Conservation (phyloP, 352 stramenopile species). For the Globisporangium irregulare region DNA sequence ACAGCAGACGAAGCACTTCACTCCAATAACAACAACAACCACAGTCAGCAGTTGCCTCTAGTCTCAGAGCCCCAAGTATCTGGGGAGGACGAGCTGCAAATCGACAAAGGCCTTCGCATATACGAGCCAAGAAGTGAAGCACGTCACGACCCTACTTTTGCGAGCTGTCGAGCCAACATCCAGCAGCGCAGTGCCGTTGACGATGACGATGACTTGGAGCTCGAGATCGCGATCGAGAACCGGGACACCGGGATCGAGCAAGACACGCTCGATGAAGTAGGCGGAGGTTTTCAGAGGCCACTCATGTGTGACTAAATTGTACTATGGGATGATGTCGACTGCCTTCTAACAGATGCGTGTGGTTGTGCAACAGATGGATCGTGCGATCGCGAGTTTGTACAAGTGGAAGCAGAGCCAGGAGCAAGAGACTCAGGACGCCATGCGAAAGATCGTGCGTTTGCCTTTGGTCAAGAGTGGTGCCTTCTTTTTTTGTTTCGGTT, state of each 20-base stretch:
- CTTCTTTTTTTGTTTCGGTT: no score
- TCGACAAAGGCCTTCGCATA: constrained; percentile 3
- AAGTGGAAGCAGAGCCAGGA: constrained; percentile 38
- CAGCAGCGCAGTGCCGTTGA: not conserved
- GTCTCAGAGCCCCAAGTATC: not conserved
- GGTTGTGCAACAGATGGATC: constrained; percentile 31
- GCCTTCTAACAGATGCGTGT: not conserved
- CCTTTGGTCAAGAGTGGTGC: not conserved
- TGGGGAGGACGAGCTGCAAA: not conserved
- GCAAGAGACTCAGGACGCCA: constrained; percentile 23
- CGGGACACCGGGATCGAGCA: constrained; percentile 27
- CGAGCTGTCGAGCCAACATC: not conserved
- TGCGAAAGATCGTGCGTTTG: constrained; percentile 29
- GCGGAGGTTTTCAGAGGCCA: not conserved
- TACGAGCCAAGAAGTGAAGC: constrained; percentile 8
- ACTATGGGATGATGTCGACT: no score
- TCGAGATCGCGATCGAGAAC: constrained; percentile 34
- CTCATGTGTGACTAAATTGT: no score
- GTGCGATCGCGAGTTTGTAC: constrained; percentile 35
- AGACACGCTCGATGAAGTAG: constrained; percentile 41
- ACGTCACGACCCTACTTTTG: not conserved
- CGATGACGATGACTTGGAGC: constrained; percentile 37
- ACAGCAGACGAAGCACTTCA: not conserved
- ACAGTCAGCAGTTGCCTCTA: not conserved
- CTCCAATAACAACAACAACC: not conserved